These are phyloP conservation scores for Linderina pennispora DNA, from an alignment of 192 early-diverging fungal species.

Conservation along the genomic window DNA sequence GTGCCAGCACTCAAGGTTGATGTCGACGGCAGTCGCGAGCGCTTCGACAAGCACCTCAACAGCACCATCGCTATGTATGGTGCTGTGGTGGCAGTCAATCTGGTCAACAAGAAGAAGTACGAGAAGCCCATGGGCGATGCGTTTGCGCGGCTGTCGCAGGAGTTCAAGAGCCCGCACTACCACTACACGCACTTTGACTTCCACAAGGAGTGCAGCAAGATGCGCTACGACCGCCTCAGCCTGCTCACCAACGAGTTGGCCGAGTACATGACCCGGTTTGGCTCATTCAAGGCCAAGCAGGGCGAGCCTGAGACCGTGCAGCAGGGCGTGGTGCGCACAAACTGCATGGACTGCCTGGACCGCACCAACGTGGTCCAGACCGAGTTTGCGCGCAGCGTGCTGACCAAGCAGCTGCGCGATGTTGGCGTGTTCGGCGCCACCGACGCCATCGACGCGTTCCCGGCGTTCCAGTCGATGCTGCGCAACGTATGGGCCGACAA, in stretches of 20 bases:
- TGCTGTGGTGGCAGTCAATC: slow-evolving; percentile 81
- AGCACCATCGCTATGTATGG: slow-evolving; percentile 59
- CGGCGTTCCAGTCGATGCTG: slow-evolving; percentile 64
- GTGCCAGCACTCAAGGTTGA: slow-evolving; percentile 80
- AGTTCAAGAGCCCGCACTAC: slow-evolving; percentile 50
- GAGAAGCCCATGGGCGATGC: slow-evolving; percentile 79
- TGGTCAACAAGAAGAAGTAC: slow-evolving; percentile 92
- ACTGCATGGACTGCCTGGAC: slow-evolving; percentile 99
- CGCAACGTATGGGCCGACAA: slow-evolving; percentile 98
- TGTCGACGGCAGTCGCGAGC: slow-evolving; percentile 21
- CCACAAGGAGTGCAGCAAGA: slow-evolving; percentile 92
- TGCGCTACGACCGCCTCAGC: slow-evolving; percentile 88
- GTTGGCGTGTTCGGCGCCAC: slow-evolving; percentile 56
- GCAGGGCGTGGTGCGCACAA: slow-evolving; percentile 81
- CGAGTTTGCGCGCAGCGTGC: slow-evolving; percentile 68
- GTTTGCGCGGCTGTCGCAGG: slow-evolving; percentile 62
- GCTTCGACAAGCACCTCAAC: slow-evolving; percentile 31
- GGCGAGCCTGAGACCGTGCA: slow-evolving; percentile 43
- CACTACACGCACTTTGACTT: slow-evolving; percentile 95
- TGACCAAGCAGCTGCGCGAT: slow-evolving; percentile 69
- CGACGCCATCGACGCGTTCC: slow-evolving; percentile 59
- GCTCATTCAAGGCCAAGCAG: slow-evolving; percentile 39
- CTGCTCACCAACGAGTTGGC: slow-evolving; percentile 76
- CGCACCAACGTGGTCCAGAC: slow-evolving; percentile 98
- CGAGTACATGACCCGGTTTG: slow-evolving; percentile 55